Conservation (phyloP, 441 rosid species). For the Arabidopsis hybrid region DNA sequence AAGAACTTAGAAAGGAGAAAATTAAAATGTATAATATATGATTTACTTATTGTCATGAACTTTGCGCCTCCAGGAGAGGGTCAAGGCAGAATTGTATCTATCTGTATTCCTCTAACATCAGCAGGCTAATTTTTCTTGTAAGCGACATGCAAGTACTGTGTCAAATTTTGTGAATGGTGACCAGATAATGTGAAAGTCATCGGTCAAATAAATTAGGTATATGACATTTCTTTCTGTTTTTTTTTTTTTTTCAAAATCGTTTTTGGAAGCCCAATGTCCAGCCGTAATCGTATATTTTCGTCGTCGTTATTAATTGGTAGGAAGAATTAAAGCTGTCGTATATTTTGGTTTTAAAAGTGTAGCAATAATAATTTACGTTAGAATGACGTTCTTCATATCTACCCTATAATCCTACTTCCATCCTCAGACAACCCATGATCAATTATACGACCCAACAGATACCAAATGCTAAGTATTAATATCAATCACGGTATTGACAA, state of each 20-base stretch:
- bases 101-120: not conserved
- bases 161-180: conserved; percentile 31
- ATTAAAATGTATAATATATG: too few species aligned
- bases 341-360: conserved; percentile 18
- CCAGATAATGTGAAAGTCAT: conserved; percentile 29
- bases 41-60: too few species aligned
- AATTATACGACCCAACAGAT: conserved; percentile 33
- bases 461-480: conserved; percentile 25
- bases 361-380: conserved; percentile 16
- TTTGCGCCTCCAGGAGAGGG: not conserved
- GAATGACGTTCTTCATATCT: conserved; percentile 37
- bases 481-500: conserved; percentile 8
- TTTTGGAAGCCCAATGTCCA: conserved; percentile 34
- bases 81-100: not conserved
- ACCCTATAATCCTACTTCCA: conserved; percentile 44
- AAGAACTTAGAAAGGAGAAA: too few species aligned
- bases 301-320: conserved; percentile 33
- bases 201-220: conserved; percentile 45
- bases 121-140: conserved; percentile 23
- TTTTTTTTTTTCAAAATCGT: not conserved
- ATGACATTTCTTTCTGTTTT: conserved; percentile 17
- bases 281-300: conserved; percentile 38
- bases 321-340: conserved; percentile 23
- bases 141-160: conserved; percentile 32
- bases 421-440: conserved; percentile 43